These are phyloP conservation scores for Senna siamea DNA, from an alignment of 306 rosid genomes.

Conservation along the genomic window DNA sequence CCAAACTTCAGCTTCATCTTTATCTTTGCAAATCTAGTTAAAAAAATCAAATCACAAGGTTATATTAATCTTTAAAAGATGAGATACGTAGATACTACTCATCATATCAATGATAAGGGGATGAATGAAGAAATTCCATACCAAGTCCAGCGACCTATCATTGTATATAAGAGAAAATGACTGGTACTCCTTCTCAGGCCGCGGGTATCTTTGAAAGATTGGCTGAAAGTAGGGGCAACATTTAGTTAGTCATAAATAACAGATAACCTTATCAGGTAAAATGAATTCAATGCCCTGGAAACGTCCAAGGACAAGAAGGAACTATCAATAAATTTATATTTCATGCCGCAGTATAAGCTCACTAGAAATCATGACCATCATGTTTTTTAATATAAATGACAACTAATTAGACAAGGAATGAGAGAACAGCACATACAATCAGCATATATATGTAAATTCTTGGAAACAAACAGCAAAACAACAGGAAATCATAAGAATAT, in stretches of 20 bases:
- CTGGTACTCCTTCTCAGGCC: conserved; percentile 98
- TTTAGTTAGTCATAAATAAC: conserved; percentile 48
- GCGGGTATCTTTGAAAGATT: conserved; percentile 97
- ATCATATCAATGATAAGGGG: conserved; percentile 17
- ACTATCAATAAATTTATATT: conserved; percentile 26
- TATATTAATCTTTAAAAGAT: conserved; percentile 36
- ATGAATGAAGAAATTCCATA: conserved; percentile 44
- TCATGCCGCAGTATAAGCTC: conserved; percentile 25
- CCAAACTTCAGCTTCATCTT: conserved; percentile 99
- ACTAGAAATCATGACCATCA: conserved; percentile 29
- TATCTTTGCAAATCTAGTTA: conserved; percentile 96
- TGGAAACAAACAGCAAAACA: background rate
- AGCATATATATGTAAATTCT: conserved; percentile 26
- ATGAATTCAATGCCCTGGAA: conserved; percentile 32
- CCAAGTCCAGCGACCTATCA: conserved; percentile 96
- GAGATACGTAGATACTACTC: conserved; percentile 22
- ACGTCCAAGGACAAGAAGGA: conserved; percentile 39
- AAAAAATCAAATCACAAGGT: conserved; percentile 42
- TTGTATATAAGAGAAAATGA: conserved; percentile 96
- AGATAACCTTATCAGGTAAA: conserved; percentile 37
- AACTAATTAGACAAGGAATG: conserved; percentile 32
- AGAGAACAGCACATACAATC: conserved; percentile 32
- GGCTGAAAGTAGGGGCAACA: conserved; percentile 62
- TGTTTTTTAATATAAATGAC: conserved; percentile 23
- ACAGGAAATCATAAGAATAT: conserved; percentile 1